A percentile compares a stretch with the other conserved stretches of the same genome.
Conservation (phyloP, 2,329 filamentous ascomycete genomes). For the Herpomyces periplanetae region DNA sequence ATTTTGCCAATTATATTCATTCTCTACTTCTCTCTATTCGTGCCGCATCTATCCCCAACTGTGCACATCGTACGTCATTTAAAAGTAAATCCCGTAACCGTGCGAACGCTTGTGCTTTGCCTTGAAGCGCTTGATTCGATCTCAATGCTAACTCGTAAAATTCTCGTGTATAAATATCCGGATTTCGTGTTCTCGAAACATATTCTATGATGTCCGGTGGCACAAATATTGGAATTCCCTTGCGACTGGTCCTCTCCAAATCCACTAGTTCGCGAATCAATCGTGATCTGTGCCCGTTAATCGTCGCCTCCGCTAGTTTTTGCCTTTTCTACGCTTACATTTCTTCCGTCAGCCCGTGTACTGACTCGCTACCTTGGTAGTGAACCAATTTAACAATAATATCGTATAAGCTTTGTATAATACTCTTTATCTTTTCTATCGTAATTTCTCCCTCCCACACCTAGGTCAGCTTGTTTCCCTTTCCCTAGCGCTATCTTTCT, state of each 20-base stretch:
- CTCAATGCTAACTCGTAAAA: slow-evolving; percentile 26
- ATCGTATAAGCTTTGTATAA: slow-evolving; percentile 21
- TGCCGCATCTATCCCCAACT: slow-evolving; percentile 18
- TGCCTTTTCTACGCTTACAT: slow-evolving; percentile 8
- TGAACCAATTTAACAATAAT: slow-evolving; percentile 21
- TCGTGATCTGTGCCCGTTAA: slow-evolving; percentile 8
- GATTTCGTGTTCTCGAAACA: slow-evolving; percentile 28
- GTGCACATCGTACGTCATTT: slow-evolving; percentile 14
- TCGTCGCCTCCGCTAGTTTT: slow-evolving; percentile 1
- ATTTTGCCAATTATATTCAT: too few relatives aligned
- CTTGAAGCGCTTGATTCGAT: slow-evolving; percentile 23
- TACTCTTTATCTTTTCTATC: slow-evolving; percentile 17
- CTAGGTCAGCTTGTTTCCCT: too few relatives aligned
- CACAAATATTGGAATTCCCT: slow-evolving; percentile 11
- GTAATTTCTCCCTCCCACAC: too few relatives aligned
- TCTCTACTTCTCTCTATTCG: too few relatives aligned
- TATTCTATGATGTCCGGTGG: slow-evolving; percentile 23
- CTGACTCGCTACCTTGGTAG: slow-evolving; percentile 13
- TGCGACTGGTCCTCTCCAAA: slow-evolving; percentile 8
- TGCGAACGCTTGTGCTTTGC: slow-evolving; percentile 20
- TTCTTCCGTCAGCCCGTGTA: slow-evolving; percentile 16
- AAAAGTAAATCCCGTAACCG: slow-evolving; percentile 21
- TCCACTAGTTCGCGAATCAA: slow-evolving; percentile 14
- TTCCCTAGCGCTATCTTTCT: too few relatives aligned
- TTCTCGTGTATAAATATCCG: slow-evolving; percentile 31